Base-by-base conservation (phyloP, 2,329 filamentous ascomycete genomes). In the Neonectria sp. region DNA sequence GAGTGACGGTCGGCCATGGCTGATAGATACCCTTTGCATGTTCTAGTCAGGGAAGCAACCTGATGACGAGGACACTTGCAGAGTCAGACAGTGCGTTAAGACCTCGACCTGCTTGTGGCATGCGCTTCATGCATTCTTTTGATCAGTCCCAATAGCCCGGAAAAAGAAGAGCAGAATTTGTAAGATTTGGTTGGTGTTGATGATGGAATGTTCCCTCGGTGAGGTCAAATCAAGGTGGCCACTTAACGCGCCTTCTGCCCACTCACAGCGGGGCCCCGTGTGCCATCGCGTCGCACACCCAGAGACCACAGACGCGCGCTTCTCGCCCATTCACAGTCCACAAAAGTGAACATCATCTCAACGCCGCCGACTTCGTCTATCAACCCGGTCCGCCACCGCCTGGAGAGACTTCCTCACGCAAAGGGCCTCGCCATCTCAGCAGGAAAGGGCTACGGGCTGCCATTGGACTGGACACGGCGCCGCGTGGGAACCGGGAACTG, bases 201-300 rank as follows among this genome's bases (percentile, higher is more conserved):
- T 35, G 21, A 21, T 35, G 33, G 33, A n/a, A n/a, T 17, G 15
- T 15, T 15, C 15, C 15, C 37, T 17, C 6, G 35, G 25, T 60
- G 55, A 51, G 63, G 51, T 56, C 49, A 46, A 56, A 68, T 37
- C 52, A 17, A 51, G 48, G 45, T 49, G 65, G 68, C 71, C 73
- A 77, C 75, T 77, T 77, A 72, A 77, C 74, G 75, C 75, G 75
- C 68, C 62, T 60, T 61, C 60, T 53, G 37, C n/a, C 72, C 70
- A 72, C 62, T 71, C 62, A 65, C 62, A 70, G 75, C 72, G 72
- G 72, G 74, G 71, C 17, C 40, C 17, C 15, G 6, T 6, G 13
- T 17, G 15, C 37, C 70, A 71, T 69, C 73, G 75, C 73, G 75
- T 74, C 72, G 60, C 65, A 68, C 63, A 72, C 67, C 46, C 49